phyloP scores from a whole-genome alignment of 73 alveolate genomes.

The Paramecium caudatum region DNA sequence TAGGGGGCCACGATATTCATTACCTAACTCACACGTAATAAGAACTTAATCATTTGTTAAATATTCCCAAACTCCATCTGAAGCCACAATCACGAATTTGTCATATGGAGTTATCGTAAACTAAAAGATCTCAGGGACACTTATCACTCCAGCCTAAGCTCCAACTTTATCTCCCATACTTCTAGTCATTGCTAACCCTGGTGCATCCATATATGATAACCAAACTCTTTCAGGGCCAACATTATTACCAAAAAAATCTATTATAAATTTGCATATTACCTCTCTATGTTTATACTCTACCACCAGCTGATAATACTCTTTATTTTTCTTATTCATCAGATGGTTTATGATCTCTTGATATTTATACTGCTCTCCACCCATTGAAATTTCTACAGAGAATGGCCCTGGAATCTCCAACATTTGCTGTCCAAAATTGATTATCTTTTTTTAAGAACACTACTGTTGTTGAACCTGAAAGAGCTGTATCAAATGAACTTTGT shows the following conservation, averaged over 20 bases:
- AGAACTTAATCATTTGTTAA: slow-evolving; percentile 36
- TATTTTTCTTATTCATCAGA: slow-evolving; percentile 82
- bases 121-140: slow-evolving; percentile 71
- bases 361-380: slow-evolving; percentile 75
- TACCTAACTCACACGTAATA: not conserved
- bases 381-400: slow-evolving; percentile 80
- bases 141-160: slow-evolving; percentile 30
- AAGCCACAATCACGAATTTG: slow-evolving; percentile 55
- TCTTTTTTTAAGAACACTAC: slow-evolving; percentile 84
- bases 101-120: slow-evolving; percentile 32
- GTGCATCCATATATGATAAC: slow-evolving; percentile 92
- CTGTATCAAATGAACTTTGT: slow-evolving; percentile 76
- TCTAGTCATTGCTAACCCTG: slow-evolving; percentile 98
- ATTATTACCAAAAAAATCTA: slow-evolving; percentile 84
- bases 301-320: slow-evolving; percentile 87
- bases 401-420: slow-evolving; percentile 95
- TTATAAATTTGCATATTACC: slow-evolving; percentile 41
- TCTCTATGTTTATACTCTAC: slow-evolving; percentile 60
- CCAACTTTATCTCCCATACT: slow-evolving; percentile 65
- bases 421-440: slow-evolving; percentile 78
- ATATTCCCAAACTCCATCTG: slow-evolving; percentile 70
- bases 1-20: not conserved
- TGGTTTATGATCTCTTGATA: slow-evolving; percentile 91
- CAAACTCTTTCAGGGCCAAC: slow-evolving; percentile 97
- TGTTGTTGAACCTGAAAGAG: slow-evolving; percentile 80